Evolutionary conservation across 129 eudicot genomes (phyloP).

Genomic region (Silybum marianum): DNA sequence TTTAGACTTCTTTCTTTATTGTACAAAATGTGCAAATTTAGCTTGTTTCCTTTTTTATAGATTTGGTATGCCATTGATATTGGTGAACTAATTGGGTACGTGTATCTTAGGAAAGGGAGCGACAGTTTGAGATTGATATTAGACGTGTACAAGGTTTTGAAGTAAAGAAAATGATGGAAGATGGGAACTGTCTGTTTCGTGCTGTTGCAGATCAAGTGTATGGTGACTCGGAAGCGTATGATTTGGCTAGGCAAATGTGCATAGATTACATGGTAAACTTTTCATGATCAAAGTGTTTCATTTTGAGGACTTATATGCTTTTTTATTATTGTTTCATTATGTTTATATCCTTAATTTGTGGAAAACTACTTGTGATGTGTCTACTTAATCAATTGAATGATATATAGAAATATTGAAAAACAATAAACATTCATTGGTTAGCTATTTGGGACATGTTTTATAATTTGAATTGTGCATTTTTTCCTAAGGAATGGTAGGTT

Average conservation of each 20-base stretch:
- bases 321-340: not conserved
- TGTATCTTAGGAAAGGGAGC: constrained; percentile 65
- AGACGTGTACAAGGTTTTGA: constrained; percentile 70
- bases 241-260: constrained; percentile 89
- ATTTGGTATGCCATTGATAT: not conserved
- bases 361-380: not conserved
- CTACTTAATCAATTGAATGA: not conserved
- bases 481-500: not conserved
- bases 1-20: not conserved
- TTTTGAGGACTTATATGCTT: not conserved
- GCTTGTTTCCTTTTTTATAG: not conserved
- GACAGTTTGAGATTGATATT: constrained; percentile 71
- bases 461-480: not conserved
- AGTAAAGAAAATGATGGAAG: constrained; percentile 68
- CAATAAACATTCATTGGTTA: not conserved
- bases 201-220: constrained; percentile 93
- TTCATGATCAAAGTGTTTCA: not conserved
- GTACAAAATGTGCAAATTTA: not conserved
- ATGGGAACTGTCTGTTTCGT: constrained; percentile 82
- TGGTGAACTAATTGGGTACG: constrained; percentile 13
- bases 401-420: not conserved
- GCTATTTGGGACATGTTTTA: not conserved
- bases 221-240: constrained; percentile 75
- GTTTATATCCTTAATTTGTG: not conserved
- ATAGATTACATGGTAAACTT: constrained; percentile 66